Percentiles rank a stretch among this genome's conserved stretches.
Evolutionary conservation across 1,139 yeast genomes (phyloP).

Genomic region (Wickerhamiella pararugosa): DNA sequence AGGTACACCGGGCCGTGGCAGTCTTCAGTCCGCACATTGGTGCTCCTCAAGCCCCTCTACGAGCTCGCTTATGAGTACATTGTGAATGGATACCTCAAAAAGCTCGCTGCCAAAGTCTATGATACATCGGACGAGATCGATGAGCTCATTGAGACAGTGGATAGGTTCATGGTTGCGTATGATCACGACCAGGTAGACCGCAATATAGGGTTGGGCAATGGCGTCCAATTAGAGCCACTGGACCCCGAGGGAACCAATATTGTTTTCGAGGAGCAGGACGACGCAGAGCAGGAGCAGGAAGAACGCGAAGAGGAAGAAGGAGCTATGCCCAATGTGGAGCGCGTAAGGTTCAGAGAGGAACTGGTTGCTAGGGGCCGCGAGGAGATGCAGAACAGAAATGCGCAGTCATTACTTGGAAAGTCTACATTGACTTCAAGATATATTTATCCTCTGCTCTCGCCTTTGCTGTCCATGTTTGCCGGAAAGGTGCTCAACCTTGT

Average conservation of each 20-base stretch:
- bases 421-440: neutral
- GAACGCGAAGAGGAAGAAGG: neutral
- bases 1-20: neutral
- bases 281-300: neutral
- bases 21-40: neutral
- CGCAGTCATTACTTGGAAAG: constrained; percentile 3
- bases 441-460: constrained; percentile 1
- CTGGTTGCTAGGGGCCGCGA: neutral
- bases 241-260: too few species aligned
- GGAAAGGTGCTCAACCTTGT: constrained; percentile 1
- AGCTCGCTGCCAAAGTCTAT: neutral
- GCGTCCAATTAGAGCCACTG: too few species aligned
- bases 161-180: too few species aligned
- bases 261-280: neutral
- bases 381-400: neutral
- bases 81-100: neutral
- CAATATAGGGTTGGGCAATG: too few species aligned
- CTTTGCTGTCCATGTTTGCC: neutral
- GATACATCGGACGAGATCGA: neutral
- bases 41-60: neutral
- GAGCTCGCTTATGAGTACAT: neutral
- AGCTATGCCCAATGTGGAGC: neutral
- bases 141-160: neutral
- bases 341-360: neutral
- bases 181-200: too few species aligned